Evolutionary conservation across 2,329 filamentous ascomycete genomes (phyloP).

Genomic region (Trichoderma arundinaceum): DNA sequence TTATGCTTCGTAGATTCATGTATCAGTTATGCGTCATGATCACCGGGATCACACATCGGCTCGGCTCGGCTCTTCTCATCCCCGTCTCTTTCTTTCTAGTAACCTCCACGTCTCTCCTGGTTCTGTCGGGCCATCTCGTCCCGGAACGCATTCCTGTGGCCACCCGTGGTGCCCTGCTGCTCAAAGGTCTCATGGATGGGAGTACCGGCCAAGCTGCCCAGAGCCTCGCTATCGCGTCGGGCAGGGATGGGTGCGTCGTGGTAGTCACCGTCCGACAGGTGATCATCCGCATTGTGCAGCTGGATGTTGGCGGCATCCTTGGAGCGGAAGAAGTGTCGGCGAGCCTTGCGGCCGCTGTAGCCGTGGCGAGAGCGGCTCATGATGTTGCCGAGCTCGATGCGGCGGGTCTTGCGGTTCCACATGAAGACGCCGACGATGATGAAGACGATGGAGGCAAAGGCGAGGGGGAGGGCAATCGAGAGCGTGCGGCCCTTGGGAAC

Average conservation of each 20-base stretch:
- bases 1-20: slow-evolving; percentile 28
- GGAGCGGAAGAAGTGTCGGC: slow-evolving; percentile 46
- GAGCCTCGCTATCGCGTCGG: slow-evolving; percentile 53
- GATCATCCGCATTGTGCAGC: slow-evolving; percentile 40
- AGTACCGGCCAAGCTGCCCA: slow-evolving; percentile 56
- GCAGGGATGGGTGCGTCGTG: slow-evolving; percentile 34
- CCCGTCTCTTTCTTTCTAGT: neutral
- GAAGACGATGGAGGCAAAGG: slow-evolving; percentile 55
- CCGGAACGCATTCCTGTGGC: slow-evolving; percentile 52
- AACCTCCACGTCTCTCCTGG: slow-evolving; percentile 42
- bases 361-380: slow-evolving; percentile 54
- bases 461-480: slow-evolving; percentile 58
- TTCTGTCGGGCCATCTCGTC: slow-evolving; percentile 58
- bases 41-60: slow-evolving; percentile 6
- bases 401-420: slow-evolving; percentile 59
- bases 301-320: slow-evolving; percentile 49
- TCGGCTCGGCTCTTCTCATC: neutral
- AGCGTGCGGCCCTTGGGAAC: slow-evolving; percentile 49
- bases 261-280: slow-evolving; percentile 36
- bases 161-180: slow-evolving; percentile 44
- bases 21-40: slow-evolving; percentile 14
- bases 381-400: slow-evolving; percentile 58
- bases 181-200: slow-evolving; percentile 52
- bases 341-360: slow-evolving; percentile 49
- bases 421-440: slow-evolving; percentile 61